Conservation (phyloP, 208 protist genomes). For the Crithidia thermophila region DNA sequence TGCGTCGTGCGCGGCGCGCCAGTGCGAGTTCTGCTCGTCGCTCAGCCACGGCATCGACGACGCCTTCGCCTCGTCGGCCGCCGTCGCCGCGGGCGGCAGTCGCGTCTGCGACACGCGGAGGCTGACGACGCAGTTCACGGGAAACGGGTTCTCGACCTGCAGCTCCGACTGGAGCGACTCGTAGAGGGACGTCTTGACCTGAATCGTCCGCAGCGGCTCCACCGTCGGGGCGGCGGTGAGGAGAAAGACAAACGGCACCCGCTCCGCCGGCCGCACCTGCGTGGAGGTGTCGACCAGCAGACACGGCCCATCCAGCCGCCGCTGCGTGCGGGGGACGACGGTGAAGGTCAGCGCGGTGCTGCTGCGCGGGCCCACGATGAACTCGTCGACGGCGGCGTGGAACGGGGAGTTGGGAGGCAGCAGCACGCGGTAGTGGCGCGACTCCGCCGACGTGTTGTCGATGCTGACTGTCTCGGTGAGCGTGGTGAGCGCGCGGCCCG, state of each 20-base stretch:
- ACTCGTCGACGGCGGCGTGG: slow-evolving; percentile 41
- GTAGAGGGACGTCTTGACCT: slow-evolving; percentile 80
- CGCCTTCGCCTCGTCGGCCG: neutral
- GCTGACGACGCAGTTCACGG: slow-evolving; percentile 73
- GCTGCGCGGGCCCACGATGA: slow-evolving; percentile 64
- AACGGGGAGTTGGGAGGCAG: slow-evolving; percentile 73
- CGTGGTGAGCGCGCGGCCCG: slow-evolving; percentile 76
- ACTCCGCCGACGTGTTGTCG: slow-evolving; percentile 66
- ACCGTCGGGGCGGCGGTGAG: slow-evolving; percentile 66
- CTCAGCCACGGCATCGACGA: slow-evolving; percentile 21
- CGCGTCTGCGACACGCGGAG: slow-evolving; percentile 72
- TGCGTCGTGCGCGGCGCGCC: slow-evolving; percentile 25
- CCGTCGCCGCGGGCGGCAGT: neutral
- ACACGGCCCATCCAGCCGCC: slow-evolving; percentile 57
- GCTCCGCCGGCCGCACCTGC: slow-evolving; percentile 48
- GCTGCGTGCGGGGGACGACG: slow-evolving; percentile 75
- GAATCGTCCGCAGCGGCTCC: slow-evolving; percentile 68
- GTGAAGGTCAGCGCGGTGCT: slow-evolving; percentile 54
- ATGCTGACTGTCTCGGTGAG: slow-evolving; percentile 83
- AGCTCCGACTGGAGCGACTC: slow-evolving; percentile 72
- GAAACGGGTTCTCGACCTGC: slow-evolving; percentile 82
- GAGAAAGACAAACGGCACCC: slow-evolving; percentile 68
- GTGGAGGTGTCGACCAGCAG: slow-evolving; percentile 65
- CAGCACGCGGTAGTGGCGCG: slow-evolving; percentile 73
- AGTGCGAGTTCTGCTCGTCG: slow-evolving; percentile 18